Evolutionary conservation across 2,329 filamentous ascomycete genomes (phyloP), one percentile per base, ranked within the genome.

Genomic region (Scolecobasidium constrictum): DNA sequence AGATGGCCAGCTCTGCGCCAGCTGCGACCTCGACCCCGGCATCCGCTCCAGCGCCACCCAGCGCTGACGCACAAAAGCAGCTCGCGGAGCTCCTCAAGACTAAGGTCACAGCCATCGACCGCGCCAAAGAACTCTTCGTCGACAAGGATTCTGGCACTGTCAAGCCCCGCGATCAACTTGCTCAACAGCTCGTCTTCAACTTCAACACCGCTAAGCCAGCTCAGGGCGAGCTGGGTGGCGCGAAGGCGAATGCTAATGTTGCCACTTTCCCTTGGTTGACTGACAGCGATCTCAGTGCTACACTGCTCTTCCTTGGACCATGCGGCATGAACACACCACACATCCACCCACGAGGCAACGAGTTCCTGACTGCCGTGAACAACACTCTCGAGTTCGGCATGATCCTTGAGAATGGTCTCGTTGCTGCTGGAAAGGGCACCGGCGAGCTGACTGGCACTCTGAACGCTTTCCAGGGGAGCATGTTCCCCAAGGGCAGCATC

Each of bases 141-240:
- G 38, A 40, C 31, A 26, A 41, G 33, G 57, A 57, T 38, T 31
- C 26, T 7, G 42, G 52, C 31, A 46, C 49, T 6, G 54, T 64
- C 6, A 52, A 62, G 35, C 49, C 52, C 4, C 53, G 48, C 11
- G 54, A 59, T 3, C 53, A 50, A 4, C 49, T 65, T 20, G 52
- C 50, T 37, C 50, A 53, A 11, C 35, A 52, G 54, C 75, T 82
- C 63, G 83, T 79, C 56, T 87, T 86, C 71, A 71, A 71, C 56
- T 69, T 72, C 51, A 59, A 75, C 48, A 54, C 59, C 46, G 65
- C 65, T 15, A 46, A 48, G 13, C 61, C 66, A 18, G 33, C 40
- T 1, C 37, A 42, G 12, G 31, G 28, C 12, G 46, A 38, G 49
- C 26, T 45, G 20, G 48, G 52, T 15, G 49, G 51, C 22, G 43